phyloP scores from a whole-genome alignment of 768 basidiomycete species.

The Leccinum rimulosum region DNA sequence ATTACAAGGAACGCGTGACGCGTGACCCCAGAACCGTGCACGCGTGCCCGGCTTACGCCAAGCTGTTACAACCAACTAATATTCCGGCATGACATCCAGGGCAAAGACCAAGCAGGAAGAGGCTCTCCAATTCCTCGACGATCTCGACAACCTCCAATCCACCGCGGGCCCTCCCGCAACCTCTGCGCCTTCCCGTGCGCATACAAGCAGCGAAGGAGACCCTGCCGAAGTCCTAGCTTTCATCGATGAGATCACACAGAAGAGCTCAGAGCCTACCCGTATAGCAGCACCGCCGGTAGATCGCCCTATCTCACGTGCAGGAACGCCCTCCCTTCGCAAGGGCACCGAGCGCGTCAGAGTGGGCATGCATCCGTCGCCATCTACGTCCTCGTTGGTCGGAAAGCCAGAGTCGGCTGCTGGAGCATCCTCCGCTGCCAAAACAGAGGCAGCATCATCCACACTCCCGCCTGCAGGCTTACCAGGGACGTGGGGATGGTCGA shows the following conservation, averaged over 20 bases:
- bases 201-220: constrained; percentile 53
- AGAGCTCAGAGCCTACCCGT: constrained; percentile 76
- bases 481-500: constrained; percentile 78
- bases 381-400: constrained; percentile 41
- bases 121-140: constrained; percentile 90
- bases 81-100: constrained; percentile 37
- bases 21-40: neutral
- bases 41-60: neutral
- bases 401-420: constrained; percentile 32
- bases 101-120: constrained; percentile 82
- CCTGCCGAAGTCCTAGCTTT: constrained; percentile 86
- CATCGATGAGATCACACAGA: constrained; percentile 93
- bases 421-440: constrained; percentile 17
- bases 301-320: constrained; percentile 58
- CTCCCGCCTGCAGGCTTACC: constrained; percentile 10
- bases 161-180: constrained; percentile 24
- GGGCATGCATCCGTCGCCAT: constrained; percentile 44
- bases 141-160: constrained; percentile 80
- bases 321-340: constrained; percentile 71
- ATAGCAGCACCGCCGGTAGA: constrained; percentile 52
- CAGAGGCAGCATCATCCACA: constrained; percentile 12
- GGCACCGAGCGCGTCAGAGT: constrained; percentile 74
- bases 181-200: constrained; percentile 15
- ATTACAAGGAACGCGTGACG: constrained; percentile 16
- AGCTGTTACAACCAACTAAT: neutral